Conservation (phyloP, 1,139 yeast species). For the Kodamaea fungicola region DNA sequence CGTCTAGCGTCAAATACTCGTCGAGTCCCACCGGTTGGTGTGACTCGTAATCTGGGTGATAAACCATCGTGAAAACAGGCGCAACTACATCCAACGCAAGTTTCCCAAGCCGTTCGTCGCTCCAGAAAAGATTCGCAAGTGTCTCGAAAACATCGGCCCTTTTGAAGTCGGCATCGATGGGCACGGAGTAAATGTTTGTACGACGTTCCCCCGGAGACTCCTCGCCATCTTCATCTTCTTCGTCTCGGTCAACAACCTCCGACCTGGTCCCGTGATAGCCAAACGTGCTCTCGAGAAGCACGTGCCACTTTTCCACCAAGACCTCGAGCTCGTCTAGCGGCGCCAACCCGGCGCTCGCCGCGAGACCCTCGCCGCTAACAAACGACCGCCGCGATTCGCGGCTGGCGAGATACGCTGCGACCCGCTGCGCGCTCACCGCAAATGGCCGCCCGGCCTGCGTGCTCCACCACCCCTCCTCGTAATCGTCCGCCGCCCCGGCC, state of each 20-base stretch:
- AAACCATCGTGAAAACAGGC: slow-evolving; percentile 31
- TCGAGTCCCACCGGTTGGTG: slow-evolving; percentile 21
- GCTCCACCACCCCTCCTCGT: slow-evolving; percentile 4
- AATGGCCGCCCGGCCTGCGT: slow-evolving; percentile 11
- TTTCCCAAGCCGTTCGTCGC: slow-evolving; percentile 25
- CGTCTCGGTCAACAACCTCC: not conserved
- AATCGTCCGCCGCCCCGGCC: slow-evolving; percentile 1
- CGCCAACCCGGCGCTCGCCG: too few species aligned
- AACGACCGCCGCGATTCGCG: slow-evolving; percentile 18
- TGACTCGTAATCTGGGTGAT: slow-evolving; percentile 21
- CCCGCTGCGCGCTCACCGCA: slow-evolving; percentile 21
- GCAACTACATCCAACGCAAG: slow-evolving; percentile 27
- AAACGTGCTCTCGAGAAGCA: too few species aligned
- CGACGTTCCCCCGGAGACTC: not conserved
- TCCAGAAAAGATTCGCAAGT: slow-evolving; percentile 38
- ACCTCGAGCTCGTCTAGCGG: slow-evolving; percentile 30
- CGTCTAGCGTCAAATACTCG: slow-evolving; percentile 31
- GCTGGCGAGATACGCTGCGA: slow-evolving; percentile 18
- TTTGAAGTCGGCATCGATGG: slow-evolving; percentile 34
- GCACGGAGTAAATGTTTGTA: slow-evolving; percentile 16
- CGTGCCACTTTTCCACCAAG: slow-evolving; percentile 24
- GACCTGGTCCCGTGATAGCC: too few species aligned
- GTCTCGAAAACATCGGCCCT: slow-evolving; percentile 27
- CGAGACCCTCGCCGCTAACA: slow-evolving; percentile 15
- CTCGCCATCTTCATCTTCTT: slow-evolving; percentile 4